A percentile compares a stretch with the other conserved stretches of the same genome.
Conservation (phyloP, 345 rosid genomes). For the Bruguiera parviflora region DNA sequence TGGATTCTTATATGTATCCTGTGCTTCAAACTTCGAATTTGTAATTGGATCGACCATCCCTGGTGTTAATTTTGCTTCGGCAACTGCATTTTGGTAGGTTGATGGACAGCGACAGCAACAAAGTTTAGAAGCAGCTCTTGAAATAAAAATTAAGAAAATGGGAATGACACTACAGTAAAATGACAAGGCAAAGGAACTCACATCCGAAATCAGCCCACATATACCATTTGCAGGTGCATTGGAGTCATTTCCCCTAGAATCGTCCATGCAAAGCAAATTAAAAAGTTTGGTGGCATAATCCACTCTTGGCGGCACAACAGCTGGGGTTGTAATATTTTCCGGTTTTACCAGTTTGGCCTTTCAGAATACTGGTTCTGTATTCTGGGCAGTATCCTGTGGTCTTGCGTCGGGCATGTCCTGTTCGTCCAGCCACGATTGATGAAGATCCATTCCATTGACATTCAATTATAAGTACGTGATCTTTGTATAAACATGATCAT, state of each 20-base stretch:
- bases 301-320: constrained; percentile 33
- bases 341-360: constrained; percentile 25
- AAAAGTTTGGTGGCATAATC: constrained; percentile 70
- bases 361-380: constrained; percentile 26
- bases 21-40: constrained; percentile 17
- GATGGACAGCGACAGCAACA: constrained; percentile 6
- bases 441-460: neutral
- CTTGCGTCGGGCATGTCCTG: constrained; percentile 35
- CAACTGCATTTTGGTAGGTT: constrained; percentile 27
- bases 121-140: constrained; percentile 4
- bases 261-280: constrained; percentile 51
- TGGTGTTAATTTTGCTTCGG: constrained; percentile 20
- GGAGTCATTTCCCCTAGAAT: constrained; percentile 31
- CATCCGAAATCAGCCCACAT: constrained; percentile 23
- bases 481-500: too few relatives aligned
- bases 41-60: constrained; percentile 18
- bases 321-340: constrained; percentile 24
- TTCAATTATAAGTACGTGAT: neutral
- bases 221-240: constrained; percentile 14
- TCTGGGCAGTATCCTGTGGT: constrained; percentile 26
- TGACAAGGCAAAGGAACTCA: constrained; percentile 18
- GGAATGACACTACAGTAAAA: neutral
- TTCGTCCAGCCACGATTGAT: constrained; percentile 2
- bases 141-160: neutral
- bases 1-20: constrained; percentile 16